Conservation (phyloP, 2,329 filamentous ascomycete genomes). For the Triangularia verruculosa region DNA sequence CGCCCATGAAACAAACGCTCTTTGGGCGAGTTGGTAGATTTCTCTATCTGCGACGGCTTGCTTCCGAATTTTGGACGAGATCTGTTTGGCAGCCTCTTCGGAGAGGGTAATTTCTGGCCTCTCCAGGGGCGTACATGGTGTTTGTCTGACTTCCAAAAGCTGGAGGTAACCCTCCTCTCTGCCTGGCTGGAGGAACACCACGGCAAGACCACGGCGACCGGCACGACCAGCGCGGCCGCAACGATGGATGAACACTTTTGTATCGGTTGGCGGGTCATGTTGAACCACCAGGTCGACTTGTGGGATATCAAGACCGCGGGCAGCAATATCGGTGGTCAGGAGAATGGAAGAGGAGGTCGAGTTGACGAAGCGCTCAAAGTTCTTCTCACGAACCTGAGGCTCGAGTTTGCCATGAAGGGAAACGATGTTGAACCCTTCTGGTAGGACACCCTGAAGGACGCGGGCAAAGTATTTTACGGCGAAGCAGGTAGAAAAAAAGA, state of each 20-base stretch:
- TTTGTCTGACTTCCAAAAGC: conserved; percentile 84
- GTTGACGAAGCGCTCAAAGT: conserved; percentile 76
- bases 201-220: conserved; percentile 77
- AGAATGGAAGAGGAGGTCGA: conserved; percentile 75
- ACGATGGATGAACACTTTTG: conserved; percentile 89
- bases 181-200: conserved; percentile 81
- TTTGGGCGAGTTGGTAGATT: conserved; percentile 82
- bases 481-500: conserved; percentile 91
- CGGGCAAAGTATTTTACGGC: conserved; percentile 92
- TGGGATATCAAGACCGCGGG: conserved; percentile 86
- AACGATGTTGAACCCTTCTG: conserved; percentile 64
- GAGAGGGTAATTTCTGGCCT: conserved; percentile 56
- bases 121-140: conserved; percentile 66
- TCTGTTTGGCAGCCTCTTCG: conserved; percentile 55
- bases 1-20: conserved; percentile 90
- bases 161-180: conserved; percentile 86
- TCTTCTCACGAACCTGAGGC: conserved; percentile 81
- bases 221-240: conserved; percentile 88
- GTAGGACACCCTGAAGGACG: conserved; percentile 70
- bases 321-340: conserved; percentile 88
- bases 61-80: conserved; percentile 30
- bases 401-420: conserved; percentile 91
- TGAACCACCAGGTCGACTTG: conserved; percentile 89
- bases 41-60: conserved; percentile 56
- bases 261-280: conserved; percentile 61